A percentile compares a stretch with the other conserved stretches of the same genome.
Evolutionary conservation across 2,329 filamentous ascomycete species (phyloP).

Genomic region (Neurospora sp.): DNA sequence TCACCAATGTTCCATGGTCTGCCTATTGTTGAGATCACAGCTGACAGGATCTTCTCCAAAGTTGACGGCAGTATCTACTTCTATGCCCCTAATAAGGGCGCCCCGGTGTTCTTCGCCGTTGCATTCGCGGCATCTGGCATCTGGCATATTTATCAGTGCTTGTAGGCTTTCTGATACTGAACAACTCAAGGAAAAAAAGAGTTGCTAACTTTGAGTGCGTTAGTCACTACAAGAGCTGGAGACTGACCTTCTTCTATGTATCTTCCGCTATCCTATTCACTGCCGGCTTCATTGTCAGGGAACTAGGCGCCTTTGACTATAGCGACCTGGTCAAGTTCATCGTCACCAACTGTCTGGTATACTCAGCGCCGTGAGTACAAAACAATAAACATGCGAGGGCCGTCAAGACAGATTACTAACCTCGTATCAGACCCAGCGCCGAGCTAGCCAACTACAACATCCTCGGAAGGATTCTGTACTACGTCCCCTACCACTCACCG

Average conservation of each 20-base stretch:
- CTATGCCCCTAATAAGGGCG: conserved; percentile 37
- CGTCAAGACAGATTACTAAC: neutral
- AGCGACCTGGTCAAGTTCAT: conserved; percentile 31
- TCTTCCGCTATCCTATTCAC: conserved; percentile 37
- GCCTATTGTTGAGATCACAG: conserved; percentile 9
- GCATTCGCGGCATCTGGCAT: conserved; percentile 28
- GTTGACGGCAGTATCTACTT: conserved; percentile 35
- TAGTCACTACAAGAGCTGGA: conserved; percentile 39
- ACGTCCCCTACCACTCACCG: conserved; percentile 43
- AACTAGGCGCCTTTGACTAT: conserved; percentile 39
- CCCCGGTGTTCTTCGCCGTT: conserved; percentile 35
- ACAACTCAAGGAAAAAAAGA: neutral
- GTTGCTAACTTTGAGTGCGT: neutral
- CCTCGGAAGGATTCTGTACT: conserved; percentile 46
- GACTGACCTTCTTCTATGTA: conserved; percentile 36
- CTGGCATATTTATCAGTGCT: conserved; percentile 32
- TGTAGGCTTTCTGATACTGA: conserved; percentile 29
- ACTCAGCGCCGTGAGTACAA: conserved; percentile 22
- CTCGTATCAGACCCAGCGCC: conserved; percentile 26
- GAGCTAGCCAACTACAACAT: conserved; percentile 47
- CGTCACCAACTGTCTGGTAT: conserved; percentile 27
- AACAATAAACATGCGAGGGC: neutral
- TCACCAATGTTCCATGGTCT: neutral
- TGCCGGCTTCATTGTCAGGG: conserved; percentile 36
- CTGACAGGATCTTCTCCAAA: conserved; percentile 9